phyloP scores from a whole-genome alignment of 2,329 filamentous ascomycete genomes.

The Penicillium sp. region DNA sequence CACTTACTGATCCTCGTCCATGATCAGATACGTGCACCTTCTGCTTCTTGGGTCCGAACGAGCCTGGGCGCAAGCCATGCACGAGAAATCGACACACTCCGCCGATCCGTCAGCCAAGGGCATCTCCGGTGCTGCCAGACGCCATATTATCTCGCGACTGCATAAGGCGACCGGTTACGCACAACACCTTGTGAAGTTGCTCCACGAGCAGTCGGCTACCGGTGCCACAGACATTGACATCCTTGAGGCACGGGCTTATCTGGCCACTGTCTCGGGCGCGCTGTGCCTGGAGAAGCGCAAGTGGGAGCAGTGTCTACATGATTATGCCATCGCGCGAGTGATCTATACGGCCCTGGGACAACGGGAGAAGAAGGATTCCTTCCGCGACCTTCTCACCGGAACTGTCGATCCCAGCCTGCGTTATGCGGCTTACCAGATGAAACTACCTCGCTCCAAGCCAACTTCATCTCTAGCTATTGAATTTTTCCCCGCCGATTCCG shows the following conservation, averaged over 20 bases:
- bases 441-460: slow-evolving; percentile 81
- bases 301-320: slow-evolving; percentile 77
- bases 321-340: slow-evolving; percentile 75
- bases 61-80: slow-evolving; percentile 94
- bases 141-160: slow-evolving; percentile 86
- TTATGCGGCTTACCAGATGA: slow-evolving; percentile 90
- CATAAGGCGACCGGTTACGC: slow-evolving; percentile 77
- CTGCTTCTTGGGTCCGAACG: slow-evolving; percentile 84
- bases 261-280: slow-evolving; percentile 73
- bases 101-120: slow-evolving; percentile 72
- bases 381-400: slow-evolving; percentile 81
- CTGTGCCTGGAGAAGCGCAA: slow-evolving; percentile 83
- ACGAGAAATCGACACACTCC: slow-evolving; percentile 82
- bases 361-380: slow-evolving; percentile 70
- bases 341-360: slow-evolving; percentile 78
- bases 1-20: slow-evolving; percentile 16
- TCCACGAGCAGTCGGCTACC: slow-evolving; percentile 66
- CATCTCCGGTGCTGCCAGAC: slow-evolving; percentile 76
- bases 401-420: slow-evolving; percentile 92
- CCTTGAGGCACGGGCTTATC: slow-evolving; percentile 85
- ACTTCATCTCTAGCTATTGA: slow-evolving; percentile 77
- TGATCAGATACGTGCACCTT: slow-evolving; percentile 71
- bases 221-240: slow-evolving; percentile 71
- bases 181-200: slow-evolving; percentile 65
- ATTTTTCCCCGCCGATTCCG: slow-evolving; percentile 68